These are phyloP conservation scores for Cryptococcus maquisensis DNA, from an alignment of 1,284 basidiomycete genomes.

Conservation along the genomic window DNA sequence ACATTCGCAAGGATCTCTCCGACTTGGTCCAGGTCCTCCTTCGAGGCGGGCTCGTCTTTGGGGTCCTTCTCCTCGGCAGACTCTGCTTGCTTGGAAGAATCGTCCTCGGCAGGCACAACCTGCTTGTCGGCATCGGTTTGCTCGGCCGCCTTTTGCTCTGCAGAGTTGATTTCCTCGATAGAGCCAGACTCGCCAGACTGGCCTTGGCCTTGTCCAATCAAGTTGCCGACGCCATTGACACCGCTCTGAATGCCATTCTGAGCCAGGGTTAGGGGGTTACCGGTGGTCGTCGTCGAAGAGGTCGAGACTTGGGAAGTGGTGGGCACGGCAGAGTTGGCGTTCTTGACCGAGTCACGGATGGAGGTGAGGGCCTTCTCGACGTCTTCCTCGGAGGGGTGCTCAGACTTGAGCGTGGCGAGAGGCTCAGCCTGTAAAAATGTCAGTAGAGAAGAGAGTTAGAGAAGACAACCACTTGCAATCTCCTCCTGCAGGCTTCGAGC, in stretches of 20 bases:
- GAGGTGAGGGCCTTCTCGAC: conserved; percentile 2
- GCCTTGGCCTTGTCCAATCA: no score
- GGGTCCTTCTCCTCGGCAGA: no score
- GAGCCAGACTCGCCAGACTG: no score
- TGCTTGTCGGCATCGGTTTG: no score
- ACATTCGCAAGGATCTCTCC: conserved; percentile 13
- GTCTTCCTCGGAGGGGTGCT: conserved; percentile 2
- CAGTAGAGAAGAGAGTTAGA: no score
- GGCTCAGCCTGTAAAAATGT: conserved; percentile 4
- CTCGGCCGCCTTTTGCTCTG: no score
- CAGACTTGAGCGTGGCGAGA: conserved; percentile 4
- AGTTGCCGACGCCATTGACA: neutral
- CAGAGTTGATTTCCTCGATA: no score
- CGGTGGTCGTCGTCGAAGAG: neutral
- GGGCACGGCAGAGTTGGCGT: neutral
- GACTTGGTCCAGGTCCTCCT: conserved; percentile 13
- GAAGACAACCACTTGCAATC: no score
- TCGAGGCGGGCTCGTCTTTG: neutral
- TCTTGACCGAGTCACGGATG: conserved; percentile 7
- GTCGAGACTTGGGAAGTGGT: neutral
- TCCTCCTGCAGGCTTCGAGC: no score
- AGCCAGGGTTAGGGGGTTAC: neutral
- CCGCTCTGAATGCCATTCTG: no score
- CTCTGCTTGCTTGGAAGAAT: no score
- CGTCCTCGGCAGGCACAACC: no score